Conservation (phyloP, 257 asterid species). For the Cynanchum wilfordii region DNA sequence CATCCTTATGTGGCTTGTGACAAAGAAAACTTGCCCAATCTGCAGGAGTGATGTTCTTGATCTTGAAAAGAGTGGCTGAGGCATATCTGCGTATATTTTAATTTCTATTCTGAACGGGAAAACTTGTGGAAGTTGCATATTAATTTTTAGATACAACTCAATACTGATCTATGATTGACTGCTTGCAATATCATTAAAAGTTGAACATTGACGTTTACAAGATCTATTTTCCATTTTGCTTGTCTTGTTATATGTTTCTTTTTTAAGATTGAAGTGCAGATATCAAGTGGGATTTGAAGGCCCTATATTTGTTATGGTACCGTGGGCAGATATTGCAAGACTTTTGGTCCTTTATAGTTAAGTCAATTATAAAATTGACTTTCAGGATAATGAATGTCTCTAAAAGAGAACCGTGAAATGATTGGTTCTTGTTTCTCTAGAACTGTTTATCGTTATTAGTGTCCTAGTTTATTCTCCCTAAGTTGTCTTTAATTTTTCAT, state of each 20-base stretch:
- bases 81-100: not conserved
- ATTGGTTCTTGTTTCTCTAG: not conserved
- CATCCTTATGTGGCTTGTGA: slow-evolving; percentile 22
- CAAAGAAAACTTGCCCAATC: slow-evolving; percentile 29
- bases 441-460: not conserved
- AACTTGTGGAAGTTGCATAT: not conserved
- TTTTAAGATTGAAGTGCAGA: not conserved
- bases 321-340: not conserved
- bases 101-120: not conserved
- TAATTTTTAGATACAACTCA: not conserved
- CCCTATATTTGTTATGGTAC: not conserved
- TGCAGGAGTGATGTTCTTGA: slow-evolving; percentile 20
- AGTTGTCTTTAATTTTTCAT: not conserved
- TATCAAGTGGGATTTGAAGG: not conserved
- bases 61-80: not conserved
- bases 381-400: not conserved
- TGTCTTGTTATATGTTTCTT: not conserved
- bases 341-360: not conserved
- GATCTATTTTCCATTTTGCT: not conserved
- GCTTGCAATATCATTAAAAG: not conserved
- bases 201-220: not conserved
- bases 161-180: not conserved
- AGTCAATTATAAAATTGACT: not conserved
- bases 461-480: not conserved
- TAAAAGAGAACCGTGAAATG: not conserved